These are phyloP conservation scores for Coemansia sp. DNA, from an alignment of 192 early-diverging fungal species.

Conservation along the genomic window DNA sequence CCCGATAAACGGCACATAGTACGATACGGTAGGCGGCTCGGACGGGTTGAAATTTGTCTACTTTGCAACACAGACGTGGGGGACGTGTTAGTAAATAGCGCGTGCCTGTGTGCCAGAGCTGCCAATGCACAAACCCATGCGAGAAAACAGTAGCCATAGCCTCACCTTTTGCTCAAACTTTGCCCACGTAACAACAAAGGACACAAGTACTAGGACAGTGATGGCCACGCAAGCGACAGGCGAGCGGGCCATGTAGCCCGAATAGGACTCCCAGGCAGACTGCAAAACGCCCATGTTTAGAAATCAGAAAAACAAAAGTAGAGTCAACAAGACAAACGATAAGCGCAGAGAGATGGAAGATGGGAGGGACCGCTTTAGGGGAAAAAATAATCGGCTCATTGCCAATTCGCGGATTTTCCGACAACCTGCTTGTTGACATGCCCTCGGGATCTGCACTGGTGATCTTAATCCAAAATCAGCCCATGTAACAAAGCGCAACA, in stretches of 20 bases:
- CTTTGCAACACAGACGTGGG: no score
- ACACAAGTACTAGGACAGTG: conserved; percentile 30
- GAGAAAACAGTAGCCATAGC: no score
- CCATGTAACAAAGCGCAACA: neutral
- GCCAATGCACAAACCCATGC: no score
- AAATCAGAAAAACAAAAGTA: neutral
- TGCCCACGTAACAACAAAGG: conserved; percentile 48
- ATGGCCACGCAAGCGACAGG: conserved; percentile 24
- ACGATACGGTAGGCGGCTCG: conserved; percentile 70
- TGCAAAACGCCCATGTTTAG: conserved; percentile 35
- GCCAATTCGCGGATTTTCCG: conserved; percentile 11
- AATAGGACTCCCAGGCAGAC: conserved; percentile 37
- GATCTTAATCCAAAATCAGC: neutral
- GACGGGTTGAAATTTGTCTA: conserved; percentile 53
- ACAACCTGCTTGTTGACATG: neutral
- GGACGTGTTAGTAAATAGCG: conserved; percentile 4
- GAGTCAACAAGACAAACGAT: conserved; percentile 1
- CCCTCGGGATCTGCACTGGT: neutral
- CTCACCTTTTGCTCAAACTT: conserved; percentile 51
- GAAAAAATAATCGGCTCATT: neutral
- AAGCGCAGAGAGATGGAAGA: no score
- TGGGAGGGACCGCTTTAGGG: no score
- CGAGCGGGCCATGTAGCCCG: conserved; percentile 37
- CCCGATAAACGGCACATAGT: conserved; percentile 88
- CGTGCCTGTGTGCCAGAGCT: neutral